A percentile compares a stretch with the other conserved stretches of the same genome.
Evolutionary conservation across 1,139 yeast genomes (phyloP).

Genomic region (Magnusiomyces fungicola): DNA sequence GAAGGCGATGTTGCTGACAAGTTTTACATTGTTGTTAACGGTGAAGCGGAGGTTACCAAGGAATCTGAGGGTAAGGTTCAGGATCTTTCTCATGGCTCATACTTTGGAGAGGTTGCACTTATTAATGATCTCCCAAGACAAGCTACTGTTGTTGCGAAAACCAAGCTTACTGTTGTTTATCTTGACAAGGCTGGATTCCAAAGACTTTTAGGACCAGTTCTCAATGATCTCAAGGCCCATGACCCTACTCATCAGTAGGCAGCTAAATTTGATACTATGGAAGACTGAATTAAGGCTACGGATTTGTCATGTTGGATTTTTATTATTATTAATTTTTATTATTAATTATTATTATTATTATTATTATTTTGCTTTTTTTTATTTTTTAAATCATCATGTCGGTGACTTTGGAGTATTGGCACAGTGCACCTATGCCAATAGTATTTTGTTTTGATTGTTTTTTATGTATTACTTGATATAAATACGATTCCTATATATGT

Average conservation of each 20-base stretch:
- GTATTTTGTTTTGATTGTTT: too few species aligned
- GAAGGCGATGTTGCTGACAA: conserved; percentile 93
- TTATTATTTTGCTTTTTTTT: background rate
- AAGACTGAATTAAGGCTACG: too few species aligned
- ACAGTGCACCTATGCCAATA: too few species aligned
- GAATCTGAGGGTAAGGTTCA: conserved; percentile 54
- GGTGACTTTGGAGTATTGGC: background rate
- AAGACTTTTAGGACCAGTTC: conserved; percentile 88
- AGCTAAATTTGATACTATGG: too few species aligned
- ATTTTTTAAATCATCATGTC: background rate
- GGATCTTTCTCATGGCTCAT: conserved; percentile 70
- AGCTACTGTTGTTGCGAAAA: conserved; percentile 80
- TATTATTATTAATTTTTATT: too few species aligned
- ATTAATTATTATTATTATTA: too few species aligned
- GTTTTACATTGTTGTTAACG: conserved; percentile 83
- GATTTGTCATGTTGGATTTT: too few species aligned
- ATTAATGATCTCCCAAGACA: conserved; percentile 89
- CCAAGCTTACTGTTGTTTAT: conserved; percentile 78
- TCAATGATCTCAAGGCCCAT: conserved; percentile 68
- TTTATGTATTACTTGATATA: too few species aligned
- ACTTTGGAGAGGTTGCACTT: conserved; percentile 93
- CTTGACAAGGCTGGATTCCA: conserved; percentile 90
- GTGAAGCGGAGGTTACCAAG: conserved; percentile 68
- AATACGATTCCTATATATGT: too few species aligned
- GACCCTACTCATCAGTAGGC: conserved; percentile 53